Conservation (phyloP, 2,329 filamentous ascomycete genomes). For the Phaeoacremonium minimum region DNA sequence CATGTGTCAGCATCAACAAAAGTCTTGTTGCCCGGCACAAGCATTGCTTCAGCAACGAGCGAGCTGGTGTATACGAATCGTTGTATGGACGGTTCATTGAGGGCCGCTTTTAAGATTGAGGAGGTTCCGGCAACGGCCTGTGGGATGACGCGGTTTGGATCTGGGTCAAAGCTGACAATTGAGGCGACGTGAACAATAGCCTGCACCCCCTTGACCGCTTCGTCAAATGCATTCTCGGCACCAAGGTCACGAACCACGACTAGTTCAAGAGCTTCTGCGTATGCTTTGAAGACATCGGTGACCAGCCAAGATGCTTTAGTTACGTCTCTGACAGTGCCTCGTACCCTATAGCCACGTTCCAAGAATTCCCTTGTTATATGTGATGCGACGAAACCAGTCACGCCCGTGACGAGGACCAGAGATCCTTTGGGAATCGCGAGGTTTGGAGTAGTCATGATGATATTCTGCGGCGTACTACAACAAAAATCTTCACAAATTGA, state of each 20-base stretch:
- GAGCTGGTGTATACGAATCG: constrained; percentile 36
- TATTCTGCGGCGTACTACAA: too few relatives aligned
- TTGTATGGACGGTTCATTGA: constrained; percentile 25
- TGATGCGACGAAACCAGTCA: constrained; percentile 36
- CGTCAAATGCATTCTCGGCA: neutral
- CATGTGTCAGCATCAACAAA: constrained; percentile 11
- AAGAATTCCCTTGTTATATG: constrained; percentile 32
- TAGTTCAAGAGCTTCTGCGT: neutral
- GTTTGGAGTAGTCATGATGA: neutral
- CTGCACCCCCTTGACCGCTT: constrained; percentile 13
- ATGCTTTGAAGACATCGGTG: neutral
- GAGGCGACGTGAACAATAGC: constrained; percentile 34
- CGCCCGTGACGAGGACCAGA: constrained; percentile 32
- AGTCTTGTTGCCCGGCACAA: constrained; percentile 14
- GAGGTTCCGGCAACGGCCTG: constrained; percentile 19
- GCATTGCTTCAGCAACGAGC: constrained; percentile 14
- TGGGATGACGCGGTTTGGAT: constrained; percentile 35
- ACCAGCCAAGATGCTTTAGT: constrained; percentile 23
- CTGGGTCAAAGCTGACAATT: constrained; percentile 22
- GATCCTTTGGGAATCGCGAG: constrained; percentile 9
- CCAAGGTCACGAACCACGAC: neutral
- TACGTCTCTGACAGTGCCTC: constrained; percentile 30
- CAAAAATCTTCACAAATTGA: too few relatives aligned
- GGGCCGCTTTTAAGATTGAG: constrained; percentile 27
- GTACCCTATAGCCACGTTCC: constrained; percentile 27